These are phyloP conservation scores for Xylariales sp. DNA, from an alignment of 2,329 filamentous ascomycete species.

Conservation along the genomic window DNA sequence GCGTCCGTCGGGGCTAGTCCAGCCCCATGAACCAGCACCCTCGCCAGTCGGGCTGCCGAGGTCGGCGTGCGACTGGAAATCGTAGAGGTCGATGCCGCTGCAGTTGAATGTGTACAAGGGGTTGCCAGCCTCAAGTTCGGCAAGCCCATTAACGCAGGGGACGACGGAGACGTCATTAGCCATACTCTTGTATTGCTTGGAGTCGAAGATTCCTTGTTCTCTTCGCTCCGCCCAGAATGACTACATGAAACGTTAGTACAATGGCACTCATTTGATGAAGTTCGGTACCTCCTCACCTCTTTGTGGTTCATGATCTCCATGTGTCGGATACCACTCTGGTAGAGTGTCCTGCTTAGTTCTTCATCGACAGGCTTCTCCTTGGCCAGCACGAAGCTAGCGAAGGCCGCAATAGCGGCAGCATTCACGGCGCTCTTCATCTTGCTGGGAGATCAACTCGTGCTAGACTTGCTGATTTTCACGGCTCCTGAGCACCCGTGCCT, in stretches of 20 bases:
- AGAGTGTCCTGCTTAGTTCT: slow-evolving; percentile 46
- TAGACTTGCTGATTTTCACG: slow-evolving; percentile 29
- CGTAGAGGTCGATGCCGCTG: slow-evolving; percentile 51
- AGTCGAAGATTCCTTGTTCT: slow-evolving; percentile 46
- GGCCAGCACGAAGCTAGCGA: slow-evolving; percentile 45
- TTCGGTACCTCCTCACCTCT: slow-evolving; percentile 38
- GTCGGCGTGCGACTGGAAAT: slow-evolving; percentile 52
- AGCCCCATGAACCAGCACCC: slow-evolving; percentile 62
- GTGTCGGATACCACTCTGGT: slow-evolving; percentile 50
- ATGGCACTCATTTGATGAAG: slow-evolving; percentile 10
- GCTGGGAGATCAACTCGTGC: slow-evolving; percentile 29
- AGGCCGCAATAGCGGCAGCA: slow-evolving; percentile 45
- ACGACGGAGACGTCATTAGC: slow-evolving; percentile 37
- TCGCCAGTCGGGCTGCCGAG: slow-evolving; percentile 51
- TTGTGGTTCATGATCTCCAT: slow-evolving; percentile 49
- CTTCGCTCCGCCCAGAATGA: slow-evolving; percentile 48
- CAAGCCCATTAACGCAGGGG: slow-evolving; percentile 46
- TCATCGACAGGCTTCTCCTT: slow-evolving; percentile 50
- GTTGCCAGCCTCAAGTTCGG: slow-evolving; percentile 44
- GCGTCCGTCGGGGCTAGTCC: slow-evolving; percentile 63
- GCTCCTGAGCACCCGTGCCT: slow-evolving; percentile 24
- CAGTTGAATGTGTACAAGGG: slow-evolving; percentile 49
- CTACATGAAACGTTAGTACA: slow-evolving; percentile 34
- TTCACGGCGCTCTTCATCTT: slow-evolving; percentile 48
- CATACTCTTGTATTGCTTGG: slow-evolving; percentile 49